Conservation (phyloP, 129 eudicot genomes). For the Ambrosia artemisiifolia region DNA sequence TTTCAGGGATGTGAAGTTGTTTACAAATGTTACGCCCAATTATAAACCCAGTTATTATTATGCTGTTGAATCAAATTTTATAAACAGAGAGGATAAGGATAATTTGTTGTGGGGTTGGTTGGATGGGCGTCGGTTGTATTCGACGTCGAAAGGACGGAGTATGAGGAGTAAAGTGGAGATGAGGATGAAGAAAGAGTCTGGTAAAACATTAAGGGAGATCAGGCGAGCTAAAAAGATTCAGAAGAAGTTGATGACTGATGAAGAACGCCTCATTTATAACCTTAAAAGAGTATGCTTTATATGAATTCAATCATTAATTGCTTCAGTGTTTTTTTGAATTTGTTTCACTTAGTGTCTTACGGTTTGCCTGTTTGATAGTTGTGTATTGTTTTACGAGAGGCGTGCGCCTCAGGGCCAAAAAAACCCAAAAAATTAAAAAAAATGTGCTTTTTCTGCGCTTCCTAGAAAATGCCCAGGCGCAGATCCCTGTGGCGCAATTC, state of each 20-base stretch:
- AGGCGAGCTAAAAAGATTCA: constrained; percentile 71
- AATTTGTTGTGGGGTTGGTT: constrained; percentile 23
- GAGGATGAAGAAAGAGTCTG: constrained; percentile 85
- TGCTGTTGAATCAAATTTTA: constrained; percentile 4
- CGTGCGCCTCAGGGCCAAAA: too few species aligned
- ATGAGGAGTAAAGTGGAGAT: constrained; percentile 96
- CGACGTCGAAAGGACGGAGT: constrained; percentile 62
- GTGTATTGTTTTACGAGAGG: neutral
- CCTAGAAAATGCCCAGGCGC: too few species aligned
- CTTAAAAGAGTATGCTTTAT: constrained; percentile 71
- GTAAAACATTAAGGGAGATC: constrained; percentile 80
- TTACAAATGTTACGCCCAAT: constrained; percentile 15
- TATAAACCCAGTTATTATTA: constrained; percentile 17
- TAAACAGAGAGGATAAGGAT: constrained; percentile 24
- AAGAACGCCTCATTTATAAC: constrained; percentile 80
- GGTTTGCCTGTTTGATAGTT: neutral
- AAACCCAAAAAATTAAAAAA: too few species aligned
- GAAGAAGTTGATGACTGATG: constrained; percentile 92
- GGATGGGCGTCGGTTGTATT: constrained; percentile 47
- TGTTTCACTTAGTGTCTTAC: neutral
- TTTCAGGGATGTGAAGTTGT: constrained; percentile 44
- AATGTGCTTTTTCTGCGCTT: too few species aligned
- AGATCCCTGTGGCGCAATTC: too few species aligned
- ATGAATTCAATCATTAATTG: neutral
- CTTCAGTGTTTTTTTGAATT: neutral